Percentiles rank a stretch among this genome's conserved stretches.
Evolutionary conservation across 345 rosid species (phyloP).

Genomic region (Eucalyptus erythrocorys): DNA sequence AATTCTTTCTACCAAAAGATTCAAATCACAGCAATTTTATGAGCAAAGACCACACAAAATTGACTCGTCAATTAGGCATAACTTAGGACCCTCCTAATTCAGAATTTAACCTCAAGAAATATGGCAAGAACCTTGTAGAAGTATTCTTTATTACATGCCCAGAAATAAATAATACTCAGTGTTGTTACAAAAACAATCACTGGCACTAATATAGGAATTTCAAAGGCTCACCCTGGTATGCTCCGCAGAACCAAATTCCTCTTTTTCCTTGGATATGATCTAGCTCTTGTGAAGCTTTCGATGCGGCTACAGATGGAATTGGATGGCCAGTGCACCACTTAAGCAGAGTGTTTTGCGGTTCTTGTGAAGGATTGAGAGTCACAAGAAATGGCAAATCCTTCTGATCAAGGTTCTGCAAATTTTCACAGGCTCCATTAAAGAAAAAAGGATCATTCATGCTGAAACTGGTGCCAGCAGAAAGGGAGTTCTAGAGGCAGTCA

Average conservation of each 20-base stretch:
- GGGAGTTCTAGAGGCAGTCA: not conserved
- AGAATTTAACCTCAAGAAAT: not conserved
- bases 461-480: not conserved
- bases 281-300: constrained; percentile 71
- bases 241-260: constrained; percentile 89
- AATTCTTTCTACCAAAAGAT: not conserved
- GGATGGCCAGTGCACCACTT: constrained; percentile 91
- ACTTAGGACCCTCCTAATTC: not conserved
- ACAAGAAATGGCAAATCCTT: constrained; percentile 50
- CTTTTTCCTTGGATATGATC: constrained; percentile 72
- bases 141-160: not conserved
- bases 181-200: not conserved
- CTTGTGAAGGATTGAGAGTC: constrained; percentile 63
- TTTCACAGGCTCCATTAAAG: not conserved
- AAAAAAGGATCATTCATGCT: not conserved
- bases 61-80: not conserved
- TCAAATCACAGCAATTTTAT: not conserved
- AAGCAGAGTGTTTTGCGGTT: constrained; percentile 56
- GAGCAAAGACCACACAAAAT: not conserved
- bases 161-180: not conserved
- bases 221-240: constrained; percentile 56
- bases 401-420: constrained; percentile 72
- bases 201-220: not conserved
- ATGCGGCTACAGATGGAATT: constrained; percentile 79
- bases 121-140: not conserved